These are phyloP conservation scores for Cerioporus squamosus DNA, from an alignment of 1,284 basidiomycete genomes.

Conservation along the genomic window DNA sequence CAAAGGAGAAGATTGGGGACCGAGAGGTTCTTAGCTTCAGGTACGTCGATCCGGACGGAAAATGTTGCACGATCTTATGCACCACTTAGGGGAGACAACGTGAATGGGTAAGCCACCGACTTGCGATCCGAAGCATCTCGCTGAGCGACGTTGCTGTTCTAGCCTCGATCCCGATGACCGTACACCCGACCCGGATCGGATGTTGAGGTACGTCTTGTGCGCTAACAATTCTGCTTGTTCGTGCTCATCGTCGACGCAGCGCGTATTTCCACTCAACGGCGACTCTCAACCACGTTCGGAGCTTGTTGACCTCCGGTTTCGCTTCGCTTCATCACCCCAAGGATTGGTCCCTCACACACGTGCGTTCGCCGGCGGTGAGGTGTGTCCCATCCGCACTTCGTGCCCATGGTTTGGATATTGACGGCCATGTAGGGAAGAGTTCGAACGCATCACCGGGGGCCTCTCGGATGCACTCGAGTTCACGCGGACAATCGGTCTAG, in stretches of 20 bases:
- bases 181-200: slow-evolving; percentile 85
- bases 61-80: slow-evolving; percentile 3
- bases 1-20: slow-evolving; percentile 78
- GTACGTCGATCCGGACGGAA: slow-evolving; percentile 39
- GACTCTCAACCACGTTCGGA: slow-evolving; percentile 92
- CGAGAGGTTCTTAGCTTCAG: slow-evolving; percentile 81
- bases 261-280: slow-evolving; percentile 97
- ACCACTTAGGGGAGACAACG: slow-evolving; percentile 86
- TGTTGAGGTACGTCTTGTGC: slow-evolving; percentile 61
- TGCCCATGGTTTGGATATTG: not conserved
- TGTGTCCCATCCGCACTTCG: slow-evolving; percentile 31
- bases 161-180: slow-evolving; percentile 79
- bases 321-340: slow-evolving; percentile 91
- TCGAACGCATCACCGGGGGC: slow-evolving; percentile 83
- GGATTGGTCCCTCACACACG: slow-evolving; percentile 92
- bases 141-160: not conserved
- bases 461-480: slow-evolving; percentile 94
- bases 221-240: no score
- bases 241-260: slow-evolving; percentile 42
- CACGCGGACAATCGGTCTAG: slow-evolving; percentile 84
- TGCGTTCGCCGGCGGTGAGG: slow-evolving; percentile 81
- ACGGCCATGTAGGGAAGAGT: slow-evolving; percentile 62
- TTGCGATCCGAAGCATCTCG: no score
- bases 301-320: slow-evolving; percentile 88
- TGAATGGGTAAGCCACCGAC: slow-evolving; percentile 70